phyloP scores from a whole-genome alignment of 106 monocot genomes.

The Acanthochlamys bracteata region DNA sequence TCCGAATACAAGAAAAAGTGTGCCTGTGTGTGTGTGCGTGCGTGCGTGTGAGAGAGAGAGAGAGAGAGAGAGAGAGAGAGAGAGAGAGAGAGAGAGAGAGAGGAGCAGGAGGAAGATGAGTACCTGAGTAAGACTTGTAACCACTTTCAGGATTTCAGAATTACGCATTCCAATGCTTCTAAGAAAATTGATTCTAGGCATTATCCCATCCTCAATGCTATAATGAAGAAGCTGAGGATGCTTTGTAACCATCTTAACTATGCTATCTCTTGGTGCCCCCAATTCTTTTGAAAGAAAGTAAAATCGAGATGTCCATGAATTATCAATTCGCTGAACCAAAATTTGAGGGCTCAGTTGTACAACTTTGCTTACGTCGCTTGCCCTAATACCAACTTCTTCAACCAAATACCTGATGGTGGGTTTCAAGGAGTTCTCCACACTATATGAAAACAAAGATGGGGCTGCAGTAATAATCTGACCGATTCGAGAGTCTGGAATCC shows the following conservation, averaged over 20 bases:
- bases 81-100: neutral
- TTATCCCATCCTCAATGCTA: slow-evolving; percentile 94
- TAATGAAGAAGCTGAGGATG: slow-evolving; percentile 98
- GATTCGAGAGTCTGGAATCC: slow-evolving; percentile 64
- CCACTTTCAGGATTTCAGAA: slow-evolving; percentile 78
- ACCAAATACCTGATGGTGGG: slow-evolving; percentile 81
- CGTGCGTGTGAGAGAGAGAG: neutral
- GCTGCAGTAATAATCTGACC: slow-evolving; percentile 76
- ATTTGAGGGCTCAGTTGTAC: slow-evolving; percentile 94
- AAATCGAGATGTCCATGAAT: slow-evolving; percentile 69
- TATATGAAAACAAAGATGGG: slow-evolving; percentile 92
- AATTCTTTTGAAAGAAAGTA: slow-evolving; percentile 79
- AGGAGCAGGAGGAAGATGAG: neutral
- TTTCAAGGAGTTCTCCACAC: slow-evolving; percentile 76
- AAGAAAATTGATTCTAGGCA: slow-evolving; percentile 87
- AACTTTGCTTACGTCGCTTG: slow-evolving; percentile 69
- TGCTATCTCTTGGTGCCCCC: slow-evolving; percentile 74
- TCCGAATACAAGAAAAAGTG: too few species aligned
- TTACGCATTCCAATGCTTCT: slow-evolving; percentile 90
- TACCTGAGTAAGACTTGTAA: slow-evolving; percentile 93
- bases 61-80: neutral
- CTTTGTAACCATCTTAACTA: slow-evolving; percentile 93
- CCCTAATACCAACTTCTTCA: slow-evolving; percentile 88
- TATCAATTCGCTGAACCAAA: slow-evolving; percentile 76
- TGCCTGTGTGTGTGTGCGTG: too few species aligned